A percentile compares a stretch with the other conserved stretches of the same genome.
Conservation (phyloP, 495 filamentous ascomycete genomes). For the Pseudevernia furfuracea region DNA sequence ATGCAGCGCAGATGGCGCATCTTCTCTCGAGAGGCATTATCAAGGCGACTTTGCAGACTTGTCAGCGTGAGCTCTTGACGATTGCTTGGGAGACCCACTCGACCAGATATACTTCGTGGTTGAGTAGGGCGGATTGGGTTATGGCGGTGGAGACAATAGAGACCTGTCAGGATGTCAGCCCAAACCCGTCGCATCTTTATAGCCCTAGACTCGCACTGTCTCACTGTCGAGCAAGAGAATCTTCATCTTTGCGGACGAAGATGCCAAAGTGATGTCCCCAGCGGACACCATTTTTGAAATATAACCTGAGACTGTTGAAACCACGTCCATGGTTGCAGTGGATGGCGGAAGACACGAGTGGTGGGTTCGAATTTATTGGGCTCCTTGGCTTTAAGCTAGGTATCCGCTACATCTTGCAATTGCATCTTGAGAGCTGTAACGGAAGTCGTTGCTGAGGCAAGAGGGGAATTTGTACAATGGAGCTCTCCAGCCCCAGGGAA, state of each 20-base stretch:
- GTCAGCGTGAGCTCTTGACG: constrained; percentile 22
- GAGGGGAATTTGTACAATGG: not conserved
- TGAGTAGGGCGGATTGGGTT: constrained; percentile 91
- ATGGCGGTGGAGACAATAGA: constrained; percentile 89
- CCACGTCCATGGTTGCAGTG: constrained; percentile 68
- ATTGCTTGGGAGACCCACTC: constrained; percentile 43
- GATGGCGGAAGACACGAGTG: not conserved
- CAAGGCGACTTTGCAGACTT: constrained; percentile 52
- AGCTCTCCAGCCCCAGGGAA: not conserved
- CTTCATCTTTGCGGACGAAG: constrained; percentile 93
- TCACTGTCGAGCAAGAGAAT: constrained; percentile 90
- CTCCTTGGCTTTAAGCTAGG: not conserved
- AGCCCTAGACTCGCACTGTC: constrained; percentile 55
- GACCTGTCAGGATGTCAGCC: constrained; percentile 42
- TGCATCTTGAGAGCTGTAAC: not conserved
- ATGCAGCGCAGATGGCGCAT: constrained; percentile 95
- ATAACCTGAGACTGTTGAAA: constrained; percentile 86
- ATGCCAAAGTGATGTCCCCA: constrained; percentile 62
- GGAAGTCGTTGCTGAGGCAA: not conserved
- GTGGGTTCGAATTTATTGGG: not conserved
- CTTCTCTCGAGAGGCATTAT: constrained; percentile 86
- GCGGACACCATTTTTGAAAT: constrained; percentile 93
- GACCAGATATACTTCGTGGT: constrained; percentile 95
- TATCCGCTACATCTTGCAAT: not conserved
- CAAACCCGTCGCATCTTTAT: constrained; percentile 4